Evolutionary conservation across 805 yeast species (phyloP), one percentile per base, ranked within the genome.

Genomic region (Saitoella complicata): DNA sequence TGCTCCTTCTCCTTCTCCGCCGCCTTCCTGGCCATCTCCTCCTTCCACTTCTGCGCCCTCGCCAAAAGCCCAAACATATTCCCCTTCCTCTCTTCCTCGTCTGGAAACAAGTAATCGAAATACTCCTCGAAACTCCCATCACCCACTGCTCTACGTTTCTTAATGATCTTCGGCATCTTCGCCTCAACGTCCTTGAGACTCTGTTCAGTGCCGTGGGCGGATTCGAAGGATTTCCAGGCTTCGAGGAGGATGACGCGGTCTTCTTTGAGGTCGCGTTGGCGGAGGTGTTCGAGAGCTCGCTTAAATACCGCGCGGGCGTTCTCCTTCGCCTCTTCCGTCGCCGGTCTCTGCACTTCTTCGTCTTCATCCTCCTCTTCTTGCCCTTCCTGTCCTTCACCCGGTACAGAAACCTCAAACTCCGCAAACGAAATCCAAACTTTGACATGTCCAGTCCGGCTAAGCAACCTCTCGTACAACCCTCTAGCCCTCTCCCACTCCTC

Each of bases 351-450:
- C 36, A 67, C 71, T 13, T 59, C 72, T 9, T 61, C 70, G 36
- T 67, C 71, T 13, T 59, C 64, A 8, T 69, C 69, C 7, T 56
- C 64, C 6, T 56, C 61, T 12, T 51, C 54, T 5, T 48, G 51
- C 1, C 63, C 72, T 9, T 61, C 70, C 36, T 67, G 71, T 13
- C 59, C 64, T 8, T 69, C 69, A 7, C 56, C 64, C 6, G 56
- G 60, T 12, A 51, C 54, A 0, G 78, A 65, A 2, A 80, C 64
- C 57, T 84, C 94, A 58, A 81, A 80, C 50, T 75, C 60, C 1
- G 94, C 94, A 53, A 67, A 70, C 30, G 76, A 67, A 9, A 80
- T 69, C 84, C 91, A 80, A 2, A 64, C 54, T 29, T 63, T 58
- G 4, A 70, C 62, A 4, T 64, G 54, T 35, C 56, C 51, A 5